phyloP scores from a whole-genome alignment of 495 filamentous ascomycete genomes.

The Aspergillus panamensis region DNA sequence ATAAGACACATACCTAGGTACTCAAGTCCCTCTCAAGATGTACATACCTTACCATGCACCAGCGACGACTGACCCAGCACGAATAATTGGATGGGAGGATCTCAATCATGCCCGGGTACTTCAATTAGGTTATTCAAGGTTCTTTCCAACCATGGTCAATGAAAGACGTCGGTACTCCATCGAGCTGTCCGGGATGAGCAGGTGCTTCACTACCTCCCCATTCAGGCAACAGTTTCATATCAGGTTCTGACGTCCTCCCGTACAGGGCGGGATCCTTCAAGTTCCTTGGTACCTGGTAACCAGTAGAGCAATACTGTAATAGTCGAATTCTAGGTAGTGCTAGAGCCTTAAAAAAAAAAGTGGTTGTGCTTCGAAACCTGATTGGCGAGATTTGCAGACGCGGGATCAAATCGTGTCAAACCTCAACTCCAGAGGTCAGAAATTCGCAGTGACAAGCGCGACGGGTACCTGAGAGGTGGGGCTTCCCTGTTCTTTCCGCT shows the following conservation, averaged over 20 bases:
- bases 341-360: background rate
- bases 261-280: background rate
- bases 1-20: background rate
- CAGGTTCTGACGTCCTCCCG: background rate
- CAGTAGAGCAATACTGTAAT: background rate
- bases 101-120: background rate
- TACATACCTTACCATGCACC: background rate
- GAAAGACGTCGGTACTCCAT: background rate
- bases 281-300: conserved; percentile 6
- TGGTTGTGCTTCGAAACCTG: background rate
- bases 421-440: conserved; percentile 1
- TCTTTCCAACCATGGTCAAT: background rate
- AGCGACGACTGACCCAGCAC: background rate
- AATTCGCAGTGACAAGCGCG: conserved; percentile 16
- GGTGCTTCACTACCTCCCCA: background rate
- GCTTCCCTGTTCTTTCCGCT: conserved; percentile 16
- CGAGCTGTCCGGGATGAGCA: background rate
- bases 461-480: conserved; percentile 29
- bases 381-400: conserved; percentile 1
- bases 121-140: background rate
- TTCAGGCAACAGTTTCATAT: background rate
- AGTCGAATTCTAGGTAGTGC: too few relatives aligned
- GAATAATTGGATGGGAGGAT: background rate
- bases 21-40: background rate
- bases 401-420: conserved; percentile 2